Evolutionary conservation across 164 flowering plant genomes (phyloP).

Genomic region (Santalum album): DNA sequence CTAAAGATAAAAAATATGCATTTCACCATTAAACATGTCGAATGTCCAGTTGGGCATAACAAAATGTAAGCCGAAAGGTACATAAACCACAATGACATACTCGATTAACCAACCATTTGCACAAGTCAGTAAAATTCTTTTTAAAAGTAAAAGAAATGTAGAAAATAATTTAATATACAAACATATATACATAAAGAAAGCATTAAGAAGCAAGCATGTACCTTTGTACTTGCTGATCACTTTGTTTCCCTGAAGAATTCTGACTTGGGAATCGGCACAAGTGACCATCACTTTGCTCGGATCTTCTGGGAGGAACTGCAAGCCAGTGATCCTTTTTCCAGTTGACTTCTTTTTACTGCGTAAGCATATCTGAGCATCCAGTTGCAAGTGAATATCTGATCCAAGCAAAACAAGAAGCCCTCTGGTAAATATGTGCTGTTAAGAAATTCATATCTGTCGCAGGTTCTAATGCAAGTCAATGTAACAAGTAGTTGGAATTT

Average conservation of each 20-base stretch:
- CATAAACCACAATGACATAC: too few species aligned
- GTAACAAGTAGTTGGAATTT: too few species aligned
- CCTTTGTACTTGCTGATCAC: slow-evolving; percentile 54
- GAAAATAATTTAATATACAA: too few species aligned
- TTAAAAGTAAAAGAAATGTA: too few species aligned
- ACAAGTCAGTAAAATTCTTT: too few species aligned
- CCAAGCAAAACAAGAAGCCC: slow-evolving; percentile 1
- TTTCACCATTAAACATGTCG: too few species aligned
- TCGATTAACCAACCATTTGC: too few species aligned
- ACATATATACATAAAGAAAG: background rate
- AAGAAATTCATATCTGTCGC: too few species aligned
- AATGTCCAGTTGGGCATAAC: too few species aligned
- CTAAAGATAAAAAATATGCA: background rate
- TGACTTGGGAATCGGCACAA: slow-evolving; percentile 54
- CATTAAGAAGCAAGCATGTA: slow-evolving; percentile 7
- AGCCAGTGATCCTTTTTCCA: slow-evolving; percentile 49
- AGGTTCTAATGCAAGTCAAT: too few species aligned
- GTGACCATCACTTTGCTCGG: slow-evolving; percentile 51
- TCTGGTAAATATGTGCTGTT: background rate
- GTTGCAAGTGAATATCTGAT: slow-evolving; percentile 43
- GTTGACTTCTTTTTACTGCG: slow-evolving; percentile 42
- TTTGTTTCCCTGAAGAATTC: slow-evolving; percentile 39
- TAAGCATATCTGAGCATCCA: slow-evolving; percentile 36
- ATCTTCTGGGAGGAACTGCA: slow-evolving; percentile 53
- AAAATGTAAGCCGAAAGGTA: too few species aligned